Base-by-base conservation (phyloP, 2,329 filamentous ascomycete genomes). In the Sporothrix curviconia region DNA sequence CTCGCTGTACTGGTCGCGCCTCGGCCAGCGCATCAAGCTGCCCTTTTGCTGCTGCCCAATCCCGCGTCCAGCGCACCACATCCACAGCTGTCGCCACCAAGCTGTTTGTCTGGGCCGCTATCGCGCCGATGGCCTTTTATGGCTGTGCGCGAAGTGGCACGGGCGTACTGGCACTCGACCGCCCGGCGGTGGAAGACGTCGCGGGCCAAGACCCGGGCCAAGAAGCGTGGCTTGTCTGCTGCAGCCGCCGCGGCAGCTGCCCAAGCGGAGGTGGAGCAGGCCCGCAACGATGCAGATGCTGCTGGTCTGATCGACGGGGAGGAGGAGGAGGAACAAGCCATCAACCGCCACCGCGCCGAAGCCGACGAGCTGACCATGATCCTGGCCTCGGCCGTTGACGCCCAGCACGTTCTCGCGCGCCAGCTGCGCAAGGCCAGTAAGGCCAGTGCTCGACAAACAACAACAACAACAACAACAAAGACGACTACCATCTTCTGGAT, bases 1-100 rank as follows among this genome's bases (percentile, higher is more conserved):
- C 44, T 77, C 75, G 9, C 64, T 76, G 2, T 76, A 78, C 67
- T 77, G 74, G 74, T 76, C 76, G 2, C 71, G 74, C 1, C 70
- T 76, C 25, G 70, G 70, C 25, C 76, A 77, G 62, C 70, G 74
- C 15, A 64, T 79, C 61, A 71, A 69, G 58, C 51, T 79, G 25
- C 77, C 77, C 2, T 61, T 79, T 63, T 77, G 30, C 49, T 62
- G n/a, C 63, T 77, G 34, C 69, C 72, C 7, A 66, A 69, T 22
- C 64, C 63, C 19, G 17, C 32, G 56, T 66, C 37, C 39, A 4
- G 9, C 3, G 15, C 19, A n/a, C 34, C 12, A n/a, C 40, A 4
- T 42, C 37, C 34, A 15, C 51, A 25, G 28, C 14, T 11, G 46
- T 19, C 28, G 59, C 55, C 19, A n/a, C 69, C 0, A 64, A 64